phyloP scores from a whole-genome alignment of 2,329 filamentous ascomycete genomes.

The Talaromyces funiculosus region DNA sequence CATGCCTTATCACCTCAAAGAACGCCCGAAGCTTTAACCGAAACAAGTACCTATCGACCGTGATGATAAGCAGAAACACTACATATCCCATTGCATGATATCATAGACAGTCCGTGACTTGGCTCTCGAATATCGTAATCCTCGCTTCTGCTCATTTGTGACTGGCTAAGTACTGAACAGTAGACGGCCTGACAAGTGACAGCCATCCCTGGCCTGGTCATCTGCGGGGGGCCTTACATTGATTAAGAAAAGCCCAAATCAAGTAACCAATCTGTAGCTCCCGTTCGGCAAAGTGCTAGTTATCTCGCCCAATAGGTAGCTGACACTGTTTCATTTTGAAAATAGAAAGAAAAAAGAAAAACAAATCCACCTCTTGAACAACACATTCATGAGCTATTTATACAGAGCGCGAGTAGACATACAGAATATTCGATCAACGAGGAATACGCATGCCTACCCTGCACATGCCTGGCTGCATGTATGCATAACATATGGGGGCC shows the following conservation, averaged over 20 bases:
- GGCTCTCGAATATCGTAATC: not conserved
- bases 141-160: not conserved
- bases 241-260: not conserved
- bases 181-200: not conserved
- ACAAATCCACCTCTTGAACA: not conserved
- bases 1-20: not conserved
- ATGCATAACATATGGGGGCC: conserved; percentile 1
- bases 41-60: not conserved
- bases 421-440: not conserved
- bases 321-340: not conserved
- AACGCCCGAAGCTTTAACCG: not conserved
- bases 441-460: not conserved
- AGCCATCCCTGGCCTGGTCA: not conserved
- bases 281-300: not conserved
- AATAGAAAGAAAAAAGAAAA: too few relatives aligned
- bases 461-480: not conserved
- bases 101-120: not conserved
- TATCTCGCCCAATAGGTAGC: not conserved
- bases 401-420: not conserved
- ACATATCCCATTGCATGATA: not conserved
- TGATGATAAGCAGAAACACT: not conserved
- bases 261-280: not conserved
- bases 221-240: conserved; percentile 4
- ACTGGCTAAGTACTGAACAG: not conserved
- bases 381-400: not conserved